Conservation (phyloP, 768 basidiomycete genomes). For the Dacryopinax spathularia region DNA sequence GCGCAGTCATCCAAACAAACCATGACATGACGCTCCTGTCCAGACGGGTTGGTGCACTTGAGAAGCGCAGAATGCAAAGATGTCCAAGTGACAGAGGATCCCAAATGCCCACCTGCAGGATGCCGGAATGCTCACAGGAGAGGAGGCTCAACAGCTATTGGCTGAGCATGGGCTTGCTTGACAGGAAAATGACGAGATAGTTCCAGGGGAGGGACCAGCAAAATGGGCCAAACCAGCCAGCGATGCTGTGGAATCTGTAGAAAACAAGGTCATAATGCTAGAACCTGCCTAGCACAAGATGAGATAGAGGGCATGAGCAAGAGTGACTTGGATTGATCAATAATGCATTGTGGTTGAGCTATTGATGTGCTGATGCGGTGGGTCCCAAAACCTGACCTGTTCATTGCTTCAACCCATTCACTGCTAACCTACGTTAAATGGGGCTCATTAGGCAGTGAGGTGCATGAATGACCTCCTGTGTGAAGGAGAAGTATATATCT, state of each 20-base stretch:
- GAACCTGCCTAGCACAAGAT: not conserved
- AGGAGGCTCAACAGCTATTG: not conserved
- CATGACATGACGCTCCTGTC: not conserved
- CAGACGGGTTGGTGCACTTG: not conserved
- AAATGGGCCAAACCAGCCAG: not conserved
- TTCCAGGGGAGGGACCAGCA: not conserved
- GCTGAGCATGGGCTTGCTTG: not conserved
- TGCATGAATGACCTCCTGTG: no score
- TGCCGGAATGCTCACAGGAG: not conserved
- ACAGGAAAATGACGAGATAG: not conserved
- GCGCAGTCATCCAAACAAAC: not conserved
- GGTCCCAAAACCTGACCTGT: no score
- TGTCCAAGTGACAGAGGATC: not conserved
- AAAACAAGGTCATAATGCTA: not conserved
- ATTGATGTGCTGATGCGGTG: no score
- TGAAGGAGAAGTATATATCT: no score
- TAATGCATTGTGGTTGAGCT: no score
- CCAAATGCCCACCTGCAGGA: not conserved
- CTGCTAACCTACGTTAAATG: no score
- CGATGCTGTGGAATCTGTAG: not conserved
- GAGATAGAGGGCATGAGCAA: not conserved
- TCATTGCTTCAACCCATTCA: no score
- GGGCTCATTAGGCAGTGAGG: no score
- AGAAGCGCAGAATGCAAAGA: not conserved
- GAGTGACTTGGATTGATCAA: no score